phyloP scores from a whole-genome alignment of 2,329 filamentous ascomycete genomes.

The Sclerotinia minor region DNA sequence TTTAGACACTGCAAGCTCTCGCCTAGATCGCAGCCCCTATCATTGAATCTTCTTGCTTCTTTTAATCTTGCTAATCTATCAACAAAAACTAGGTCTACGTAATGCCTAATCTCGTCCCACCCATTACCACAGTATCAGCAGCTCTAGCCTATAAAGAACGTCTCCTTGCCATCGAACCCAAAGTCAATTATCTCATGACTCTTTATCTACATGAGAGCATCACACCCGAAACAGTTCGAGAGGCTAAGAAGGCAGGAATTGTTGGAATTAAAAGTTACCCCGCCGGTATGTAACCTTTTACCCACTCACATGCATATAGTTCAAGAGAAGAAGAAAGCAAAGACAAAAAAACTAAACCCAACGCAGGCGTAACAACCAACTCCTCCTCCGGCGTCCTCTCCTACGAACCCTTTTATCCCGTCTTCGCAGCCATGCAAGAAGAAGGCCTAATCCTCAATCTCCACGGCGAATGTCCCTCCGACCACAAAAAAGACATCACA shows the following conservation, averaged over 20 bases:
- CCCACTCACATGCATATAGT: neutral
- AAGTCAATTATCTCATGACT: slow-evolving; percentile 71
- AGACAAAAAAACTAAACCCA: neutral
- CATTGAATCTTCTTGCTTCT: neutral
- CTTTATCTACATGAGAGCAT: slow-evolving; percentile 48
- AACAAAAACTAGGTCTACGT: slow-evolving; percentile 19
- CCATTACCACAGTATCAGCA: slow-evolving; percentile 57
- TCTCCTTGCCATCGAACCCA: slow-evolving; percentile 60
- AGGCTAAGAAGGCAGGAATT: slow-evolving; percentile 32
- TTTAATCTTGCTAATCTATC: slow-evolving; percentile 44
- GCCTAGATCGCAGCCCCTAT: neutral
- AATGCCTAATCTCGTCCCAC: slow-evolving; percentile 62
- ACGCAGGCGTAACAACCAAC: slow-evolving; percentile 64
- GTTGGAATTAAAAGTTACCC: slow-evolving; percentile 31
- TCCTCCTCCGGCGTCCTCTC: slow-evolving; percentile 69
- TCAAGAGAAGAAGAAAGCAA: neutral
- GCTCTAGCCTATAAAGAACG: slow-evolving; percentile 65
- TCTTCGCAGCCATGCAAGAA: slow-evolving; percentile 83
- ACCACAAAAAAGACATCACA: slow-evolving; percentile 33
- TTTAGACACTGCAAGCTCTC: neutral
- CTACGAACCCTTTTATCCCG: slow-evolving; percentile 68
- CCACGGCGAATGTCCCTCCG: slow-evolving; percentile 72
- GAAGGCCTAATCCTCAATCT: slow-evolving; percentile 82
- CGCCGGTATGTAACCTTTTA: slow-evolving; percentile 15
- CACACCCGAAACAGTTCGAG: slow-evolving; percentile 31